These are phyloP conservation scores for Kodamaea sp. DNA, from an alignment of 1,139 yeast genomes.

Conservation along the genomic window DNA sequence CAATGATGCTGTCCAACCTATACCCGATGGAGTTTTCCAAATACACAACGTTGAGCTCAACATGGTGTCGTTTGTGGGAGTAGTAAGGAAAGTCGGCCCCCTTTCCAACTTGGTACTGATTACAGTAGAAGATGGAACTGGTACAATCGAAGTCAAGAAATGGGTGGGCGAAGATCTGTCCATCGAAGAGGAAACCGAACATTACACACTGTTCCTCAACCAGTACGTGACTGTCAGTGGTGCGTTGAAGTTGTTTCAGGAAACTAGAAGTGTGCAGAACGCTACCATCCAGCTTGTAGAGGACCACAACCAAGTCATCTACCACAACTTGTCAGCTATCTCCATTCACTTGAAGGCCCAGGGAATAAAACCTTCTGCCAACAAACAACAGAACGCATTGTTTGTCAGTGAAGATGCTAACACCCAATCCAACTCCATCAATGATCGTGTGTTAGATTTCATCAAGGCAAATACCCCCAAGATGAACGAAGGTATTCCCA, in stretches of 20 bases:
- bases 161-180: constrained; percentile 57
- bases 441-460: constrained; percentile 49
- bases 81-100: constrained; percentile 59
- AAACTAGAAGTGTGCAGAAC: constrained; percentile 65
- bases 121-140: constrained; percentile 85
- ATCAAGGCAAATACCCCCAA: constrained; percentile 52
- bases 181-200: constrained; percentile 36
- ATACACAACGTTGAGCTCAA: constrained; percentile 64
- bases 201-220: constrained; percentile 27
- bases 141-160: constrained; percentile 65
- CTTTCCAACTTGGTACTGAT: constrained; percentile 55
- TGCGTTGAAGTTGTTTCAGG: constrained; percentile 68
- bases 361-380: constrained; percentile 26
- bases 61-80: constrained; percentile 65
- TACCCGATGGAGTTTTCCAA: constrained; percentile 75
- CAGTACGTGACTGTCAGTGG: constrained; percentile 73
- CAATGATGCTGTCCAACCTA: constrained; percentile 60
- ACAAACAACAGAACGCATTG: constrained; percentile 14
- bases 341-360: constrained; percentile 59
- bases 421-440: constrained; percentile 26
- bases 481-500: constrained; percentile 76
- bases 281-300: constrained; percentile 60
- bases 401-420: constrained; percentile 20
- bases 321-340: constrained; percentile 76
- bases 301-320: constrained; percentile 74